Evolutionary conservation across 2,329 filamentous ascomycete genomes (phyloP), one percentile per base, ranked within the genome.

Genomic region (Emericellopsis cladophorae): DNA sequence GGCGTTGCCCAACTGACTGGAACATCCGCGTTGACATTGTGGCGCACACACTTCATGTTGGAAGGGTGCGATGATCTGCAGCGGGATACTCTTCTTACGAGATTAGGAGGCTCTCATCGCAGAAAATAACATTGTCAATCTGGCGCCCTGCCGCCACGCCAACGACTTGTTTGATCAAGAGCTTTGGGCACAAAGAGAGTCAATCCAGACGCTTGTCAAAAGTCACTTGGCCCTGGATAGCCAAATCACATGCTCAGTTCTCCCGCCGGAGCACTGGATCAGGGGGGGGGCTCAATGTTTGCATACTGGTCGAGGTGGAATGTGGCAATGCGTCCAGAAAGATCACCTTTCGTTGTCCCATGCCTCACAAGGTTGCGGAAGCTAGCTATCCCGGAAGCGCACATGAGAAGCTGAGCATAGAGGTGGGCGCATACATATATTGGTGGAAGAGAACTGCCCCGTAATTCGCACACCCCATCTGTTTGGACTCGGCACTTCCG

Each of bases 321-420:
- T 54, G 48, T 18, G 41, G 45, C 36, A n/a, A 38, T 42, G 43
- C 31, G 41, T 10, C 37, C 15, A 39, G 45, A 40, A 55, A 50
- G 33, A 36, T 60, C n/a, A 51, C 55, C 6, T 44, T 58, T 21
- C 48, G 54, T 31, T 52, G 53, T 31, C 54, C 58, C 37, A 46
- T 61, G 46, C 54, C 56, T 29, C 54, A 55, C 40, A 59, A 58
- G 39, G 48, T 64, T 15, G 64, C 62, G 15, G 64, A 67, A 42
- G 41, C 41, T 6, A 43, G 36, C 12, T 50, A 56, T 40, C 60
- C 61, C 11, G 65, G 62, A 11, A 65, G 57, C 34, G 54, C 57
- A n/a, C 58, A 68, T 29, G 63, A 68, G 50, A 68, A 68, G 51
- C n/a, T 68, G 22, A 39, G 51, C 18, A 21, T 5, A 4, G 18